phyloP scores from a whole-genome alignment of 345 rosid species.

The Sisymbrium altissimum region DNA sequence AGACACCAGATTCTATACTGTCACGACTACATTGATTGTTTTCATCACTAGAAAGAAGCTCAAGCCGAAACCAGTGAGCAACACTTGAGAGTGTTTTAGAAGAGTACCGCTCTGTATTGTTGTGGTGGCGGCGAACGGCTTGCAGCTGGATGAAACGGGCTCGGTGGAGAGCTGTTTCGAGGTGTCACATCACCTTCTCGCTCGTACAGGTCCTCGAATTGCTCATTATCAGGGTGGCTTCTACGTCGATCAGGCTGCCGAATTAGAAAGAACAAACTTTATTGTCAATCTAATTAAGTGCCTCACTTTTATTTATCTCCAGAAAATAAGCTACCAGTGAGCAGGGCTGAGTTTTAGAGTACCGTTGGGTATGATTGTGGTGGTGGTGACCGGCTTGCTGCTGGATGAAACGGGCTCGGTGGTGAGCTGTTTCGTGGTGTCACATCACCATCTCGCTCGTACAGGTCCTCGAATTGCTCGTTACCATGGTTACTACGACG shows the following conservation, averaged over 20 bases:
- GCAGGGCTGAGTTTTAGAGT: neutral
- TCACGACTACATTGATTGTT: neutral
- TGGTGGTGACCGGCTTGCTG: slow-evolving; percentile 13
- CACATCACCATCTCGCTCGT: slow-evolving; percentile 17
- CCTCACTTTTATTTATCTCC: neutral
- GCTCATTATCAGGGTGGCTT: slow-evolving; percentile 14
- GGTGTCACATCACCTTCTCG: slow-evolving; percentile 20
- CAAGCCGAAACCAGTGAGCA: too few relatives aligned
- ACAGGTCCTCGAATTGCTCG: slow-evolving; percentile 15
- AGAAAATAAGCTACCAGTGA: too few relatives aligned
- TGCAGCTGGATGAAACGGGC: slow-evolving; percentile 26
- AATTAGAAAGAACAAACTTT: neutral
- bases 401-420: slow-evolving; percentile 29
- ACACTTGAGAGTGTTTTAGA: too few relatives aligned
- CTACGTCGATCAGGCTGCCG: slow-evolving; percentile 16
- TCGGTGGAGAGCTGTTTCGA: slow-evolving; percentile 25
- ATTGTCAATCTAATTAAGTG: too few relatives aligned
- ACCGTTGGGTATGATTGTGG: slow-evolving; percentile 14
- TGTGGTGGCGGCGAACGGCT: slow-evolving; percentile 16
- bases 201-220: slow-evolving; percentile 11
- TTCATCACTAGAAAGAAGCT: too few relatives aligned
- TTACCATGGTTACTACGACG: neutral
- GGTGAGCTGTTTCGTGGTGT: slow-evolving; percentile 27
- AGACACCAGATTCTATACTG: neutral
- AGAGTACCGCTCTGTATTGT: slow-evolving; percentile 6